Evolutionary conservation across 73 alveolate species (phyloP).

Genomic region (Paramecium sexaurelia): DNA sequence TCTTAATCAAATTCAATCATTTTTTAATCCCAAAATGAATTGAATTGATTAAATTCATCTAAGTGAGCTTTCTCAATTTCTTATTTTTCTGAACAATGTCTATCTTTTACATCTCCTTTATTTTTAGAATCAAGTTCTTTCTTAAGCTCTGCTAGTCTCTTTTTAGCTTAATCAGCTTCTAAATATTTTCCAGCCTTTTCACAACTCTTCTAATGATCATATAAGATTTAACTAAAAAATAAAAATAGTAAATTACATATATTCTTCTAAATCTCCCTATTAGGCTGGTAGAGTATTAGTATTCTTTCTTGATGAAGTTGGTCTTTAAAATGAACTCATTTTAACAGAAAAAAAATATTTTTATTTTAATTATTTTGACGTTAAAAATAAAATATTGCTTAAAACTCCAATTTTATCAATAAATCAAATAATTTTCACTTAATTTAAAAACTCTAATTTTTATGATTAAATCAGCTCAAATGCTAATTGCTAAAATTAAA

Average conservation of each 20-base stretch:
- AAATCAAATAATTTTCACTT: too few species aligned
- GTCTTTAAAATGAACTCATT: conserved; percentile 7
- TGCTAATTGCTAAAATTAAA: too few species aligned
- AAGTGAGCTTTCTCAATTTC: conserved; percentile 68
- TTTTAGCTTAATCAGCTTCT: conserved; percentile 67
- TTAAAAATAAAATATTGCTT: neutral
- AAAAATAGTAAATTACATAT: neutral
- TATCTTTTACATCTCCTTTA: conserved; percentile 64
- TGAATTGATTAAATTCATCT: conserved; percentile 67
- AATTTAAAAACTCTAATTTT: too few species aligned
- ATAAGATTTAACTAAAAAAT: conserved; percentile 27
- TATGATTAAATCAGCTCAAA: too few species aligned
- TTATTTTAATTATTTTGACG: neutral
- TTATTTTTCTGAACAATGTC: conserved; percentile 60
- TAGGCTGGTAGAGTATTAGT: conserved; percentile 18
- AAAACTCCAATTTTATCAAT: neutral
- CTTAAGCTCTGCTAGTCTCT: conserved; percentile 58
- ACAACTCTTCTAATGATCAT: conserved; percentile 66
- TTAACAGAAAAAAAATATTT: neutral
- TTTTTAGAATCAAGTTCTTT: conserved; percentile 59
- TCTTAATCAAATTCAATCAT: conserved; percentile 66
- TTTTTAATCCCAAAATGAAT: conserved; percentile 68
- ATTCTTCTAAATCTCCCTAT: conserved; percentile 49
- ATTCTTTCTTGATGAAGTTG: conserved; percentile 22
- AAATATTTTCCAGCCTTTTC: conserved; percentile 65